phyloP scores from a whole-genome alignment of 176 grass and related monocot genomes.

The Raddia distichophylla region DNA sequence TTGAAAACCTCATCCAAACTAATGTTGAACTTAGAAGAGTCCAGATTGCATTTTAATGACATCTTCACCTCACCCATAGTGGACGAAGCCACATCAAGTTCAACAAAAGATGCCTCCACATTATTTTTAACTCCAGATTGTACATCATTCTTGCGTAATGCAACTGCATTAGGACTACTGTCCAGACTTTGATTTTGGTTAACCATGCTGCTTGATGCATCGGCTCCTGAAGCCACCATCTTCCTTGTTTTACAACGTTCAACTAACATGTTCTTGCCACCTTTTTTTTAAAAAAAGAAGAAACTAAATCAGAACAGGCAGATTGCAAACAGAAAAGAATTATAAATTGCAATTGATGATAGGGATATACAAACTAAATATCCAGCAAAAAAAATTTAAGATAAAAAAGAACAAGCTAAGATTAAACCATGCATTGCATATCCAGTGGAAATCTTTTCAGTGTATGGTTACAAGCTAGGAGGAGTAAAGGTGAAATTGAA shows the following conservation, averaged over 20 bases:
- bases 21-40: constrained; percentile 45
- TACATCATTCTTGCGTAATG: constrained; percentile 13
- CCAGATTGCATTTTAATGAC: constrained; percentile 50
- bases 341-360: neutral
- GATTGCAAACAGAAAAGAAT: neutral
- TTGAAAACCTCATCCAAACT: constrained; percentile 60
- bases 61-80: constrained; percentile 66
- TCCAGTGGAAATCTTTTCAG: neutral
- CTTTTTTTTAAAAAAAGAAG: neutral
- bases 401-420: neutral
- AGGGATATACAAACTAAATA: neutral
- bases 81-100: constrained; percentile 70
- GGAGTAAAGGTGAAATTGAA: neutral
- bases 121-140: constrained; percentile 16
- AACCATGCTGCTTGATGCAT: constrained; percentile 14
- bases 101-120: constrained; percentile 39
- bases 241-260: constrained; percentile 31
- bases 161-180: constrained; percentile 6
- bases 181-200: constrained; percentile 21
- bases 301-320: constrained; percentile 23
- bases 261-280: constrained; percentile 16
- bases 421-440: neutral
- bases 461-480: neutral
- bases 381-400: neutral
- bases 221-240: constrained; percentile 17